phyloP scores from a whole-genome alignment of 2,329 filamentous ascomycete genomes.

The Triangularia verruculosa region DNA sequence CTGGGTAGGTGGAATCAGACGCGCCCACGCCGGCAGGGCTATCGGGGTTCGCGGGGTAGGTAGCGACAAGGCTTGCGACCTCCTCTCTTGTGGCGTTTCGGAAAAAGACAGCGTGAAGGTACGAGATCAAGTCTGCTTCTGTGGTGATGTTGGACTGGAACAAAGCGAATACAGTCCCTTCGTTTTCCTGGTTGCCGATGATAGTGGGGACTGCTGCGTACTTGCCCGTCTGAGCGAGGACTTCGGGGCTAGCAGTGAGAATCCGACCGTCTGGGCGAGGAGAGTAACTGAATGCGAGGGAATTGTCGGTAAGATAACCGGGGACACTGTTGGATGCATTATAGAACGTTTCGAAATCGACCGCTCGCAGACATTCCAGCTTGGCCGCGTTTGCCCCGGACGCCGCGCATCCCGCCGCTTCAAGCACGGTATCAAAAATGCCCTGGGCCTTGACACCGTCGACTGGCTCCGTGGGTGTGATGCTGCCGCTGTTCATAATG shows the following conservation, averaged over 20 bases:
- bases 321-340: conserved; percentile 69
- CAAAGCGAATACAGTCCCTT: conserved; percentile 71
- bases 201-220: conserved; percentile 50
- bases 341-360: conserved; percentile 59
- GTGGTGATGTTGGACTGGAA: conserved; percentile 67
- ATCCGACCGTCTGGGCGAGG: conserved; percentile 68
- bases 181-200: conserved; percentile 75
- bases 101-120: conserved; percentile 62
- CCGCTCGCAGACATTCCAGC: conserved; percentile 59
- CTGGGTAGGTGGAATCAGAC: no score
- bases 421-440: conserved; percentile 62
- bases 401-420: no score
- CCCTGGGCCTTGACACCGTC: conserved; percentile 64
- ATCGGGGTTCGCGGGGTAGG: conserved; percentile 70
- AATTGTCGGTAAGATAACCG: conserved; percentile 62
- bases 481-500: conserved; percentile 73
- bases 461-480: conserved; percentile 60
- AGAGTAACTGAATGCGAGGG: conserved; percentile 68
- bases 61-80: conserved; percentile 58
- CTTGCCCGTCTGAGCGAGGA: conserved; percentile 49
- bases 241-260: conserved; percentile 61
- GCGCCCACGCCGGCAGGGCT: conserved; percentile 66
- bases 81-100: conserved; percentile 47
- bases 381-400: conserved; percentile 58
- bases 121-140: conserved; percentile 56